Percentiles rank a stretch among this genome's conserved stretches.
These are phyloP conservation scores for Sideroxylon spinosum DNA, from an alignment of 179 eudicot genomes.

Conservation along the genomic window DNA sequence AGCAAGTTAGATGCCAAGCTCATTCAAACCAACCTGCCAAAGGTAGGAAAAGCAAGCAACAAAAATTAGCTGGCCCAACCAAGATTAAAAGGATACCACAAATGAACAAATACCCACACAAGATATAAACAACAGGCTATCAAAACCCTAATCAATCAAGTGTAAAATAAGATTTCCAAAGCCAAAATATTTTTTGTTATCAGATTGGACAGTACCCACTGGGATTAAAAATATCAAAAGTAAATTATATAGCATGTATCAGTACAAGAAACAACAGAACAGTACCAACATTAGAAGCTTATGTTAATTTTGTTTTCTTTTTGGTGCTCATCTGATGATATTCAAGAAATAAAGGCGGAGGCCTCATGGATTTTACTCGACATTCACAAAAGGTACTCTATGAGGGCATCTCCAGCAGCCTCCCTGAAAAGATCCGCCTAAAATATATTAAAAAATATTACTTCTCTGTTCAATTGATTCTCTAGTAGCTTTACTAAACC, in stretches of 20 bases:
- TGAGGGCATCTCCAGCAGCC: no score
- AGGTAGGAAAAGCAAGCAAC: background rate
- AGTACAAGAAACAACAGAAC: background rate
- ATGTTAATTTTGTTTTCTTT: no score
- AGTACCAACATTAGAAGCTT: background rate
- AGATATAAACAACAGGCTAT: background rate
- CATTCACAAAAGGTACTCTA: no score
- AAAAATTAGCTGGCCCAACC: background rate
- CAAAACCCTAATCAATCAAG: background rate
- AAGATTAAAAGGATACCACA: background rate
- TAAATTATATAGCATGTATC: background rate
- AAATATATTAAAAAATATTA: no score
- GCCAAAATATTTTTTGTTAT: background rate
- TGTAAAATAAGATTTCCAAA: no score
- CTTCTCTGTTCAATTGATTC: no score
- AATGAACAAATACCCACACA: background rate
- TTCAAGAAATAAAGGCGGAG: no score
- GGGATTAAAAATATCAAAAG: background rate
- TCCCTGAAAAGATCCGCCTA: no score
- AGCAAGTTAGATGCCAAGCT: background rate
- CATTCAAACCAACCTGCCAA: slow-evolving; percentile 2
- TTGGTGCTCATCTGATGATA: no score
- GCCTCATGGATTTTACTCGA: no score
- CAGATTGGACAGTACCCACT: background rate
- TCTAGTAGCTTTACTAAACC: no score